phyloP scores from a whole-genome alignment of 2,329 filamentous ascomycete species.

The Colletotrichum ledebouriae region DNA sequence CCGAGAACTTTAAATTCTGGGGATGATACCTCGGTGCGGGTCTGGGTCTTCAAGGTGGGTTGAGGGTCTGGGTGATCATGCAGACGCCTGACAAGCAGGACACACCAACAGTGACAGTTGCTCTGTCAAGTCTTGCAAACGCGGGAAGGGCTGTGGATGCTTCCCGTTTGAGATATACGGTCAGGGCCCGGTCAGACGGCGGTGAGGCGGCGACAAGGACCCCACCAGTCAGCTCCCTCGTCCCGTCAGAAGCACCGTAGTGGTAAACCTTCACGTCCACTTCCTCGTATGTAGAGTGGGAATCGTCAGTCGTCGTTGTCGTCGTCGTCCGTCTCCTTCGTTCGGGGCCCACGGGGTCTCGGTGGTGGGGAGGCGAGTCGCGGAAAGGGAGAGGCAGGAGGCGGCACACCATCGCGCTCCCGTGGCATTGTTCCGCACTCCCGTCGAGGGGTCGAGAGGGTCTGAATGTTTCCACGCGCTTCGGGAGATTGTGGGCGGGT shows the following conservation, averaged over 20 bases:
- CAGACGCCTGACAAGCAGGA: constrained; percentile 39
- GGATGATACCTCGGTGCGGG: background rate
- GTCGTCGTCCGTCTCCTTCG: constrained; percentile 8
- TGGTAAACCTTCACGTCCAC: background rate
- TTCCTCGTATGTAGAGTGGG: background rate
- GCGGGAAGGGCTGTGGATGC: constrained; percentile 11
- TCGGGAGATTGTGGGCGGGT: constrained; percentile 39
- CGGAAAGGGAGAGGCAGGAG: constrained; percentile 26
- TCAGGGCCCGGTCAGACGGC: constrained; percentile 36
- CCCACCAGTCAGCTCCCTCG: constrained; percentile 9
- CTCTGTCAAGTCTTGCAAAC: background rate
- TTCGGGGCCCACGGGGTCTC: constrained; percentile 23
- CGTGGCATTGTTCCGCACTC: constrained; percentile 27
- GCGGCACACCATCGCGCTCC: constrained; percentile 17
- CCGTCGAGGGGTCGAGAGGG: constrained; percentile 18
- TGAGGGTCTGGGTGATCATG: constrained; percentile 37
- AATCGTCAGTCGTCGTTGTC: background rate
- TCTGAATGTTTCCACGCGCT: constrained; percentile 22
- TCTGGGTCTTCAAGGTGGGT: background rate
- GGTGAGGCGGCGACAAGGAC: constrained; percentile 17
- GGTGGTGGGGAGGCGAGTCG: constrained; percentile 29
- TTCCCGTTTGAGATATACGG: constrained; percentile 40
- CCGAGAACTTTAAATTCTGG: constrained; percentile 40
- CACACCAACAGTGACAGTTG: constrained; percentile 30
- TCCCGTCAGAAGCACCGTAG: constrained; percentile 12